phyloP scores from a whole-genome alignment of 2,329 filamentous ascomycete species.

The Trichoderma harzianum region DNA sequence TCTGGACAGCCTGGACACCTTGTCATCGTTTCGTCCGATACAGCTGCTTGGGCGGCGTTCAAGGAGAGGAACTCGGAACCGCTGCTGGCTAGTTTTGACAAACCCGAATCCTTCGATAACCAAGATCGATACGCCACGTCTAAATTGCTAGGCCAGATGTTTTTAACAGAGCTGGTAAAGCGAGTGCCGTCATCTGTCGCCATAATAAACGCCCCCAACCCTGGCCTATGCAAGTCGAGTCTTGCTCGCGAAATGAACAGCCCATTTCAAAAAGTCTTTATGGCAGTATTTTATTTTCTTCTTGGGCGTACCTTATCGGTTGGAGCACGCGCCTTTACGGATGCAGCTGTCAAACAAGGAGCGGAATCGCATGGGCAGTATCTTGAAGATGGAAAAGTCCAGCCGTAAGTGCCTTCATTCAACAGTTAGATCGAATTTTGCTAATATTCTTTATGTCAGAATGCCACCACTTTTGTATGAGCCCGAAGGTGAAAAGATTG shows the following conservation, averaged over 20 bases:
- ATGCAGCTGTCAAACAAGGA: not conserved
- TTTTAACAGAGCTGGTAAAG: not conserved
- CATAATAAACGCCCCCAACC: constrained; percentile 4
- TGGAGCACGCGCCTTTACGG: not conserved
- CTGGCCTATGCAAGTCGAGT: not conserved
- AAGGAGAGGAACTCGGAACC: not conserved
- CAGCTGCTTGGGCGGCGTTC: not conserved
- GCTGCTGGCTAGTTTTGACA: not conserved
- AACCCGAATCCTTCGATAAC: not conserved
- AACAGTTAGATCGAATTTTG: not conserved
- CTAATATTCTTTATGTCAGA: not conserved
- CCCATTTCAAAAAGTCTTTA: not conserved
- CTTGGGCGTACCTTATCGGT: not conserved
- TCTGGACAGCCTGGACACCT: not conserved
- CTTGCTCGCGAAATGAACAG: not conserved
- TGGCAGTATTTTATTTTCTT: not conserved
- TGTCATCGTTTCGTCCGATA: not conserved
- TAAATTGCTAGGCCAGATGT: not conserved
- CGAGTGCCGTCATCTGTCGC: not conserved
- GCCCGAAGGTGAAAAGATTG: not conserved
- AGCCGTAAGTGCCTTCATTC: not conserved
- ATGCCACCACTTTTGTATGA: not conserved
- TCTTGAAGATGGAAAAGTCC: constrained; percentile 2
- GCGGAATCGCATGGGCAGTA: constrained; percentile 3
- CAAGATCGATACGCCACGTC: not conserved